phyloP scores from a whole-genome alignment of 176 grass and related monocot species.

The Oryza meridionalis region DNA sequence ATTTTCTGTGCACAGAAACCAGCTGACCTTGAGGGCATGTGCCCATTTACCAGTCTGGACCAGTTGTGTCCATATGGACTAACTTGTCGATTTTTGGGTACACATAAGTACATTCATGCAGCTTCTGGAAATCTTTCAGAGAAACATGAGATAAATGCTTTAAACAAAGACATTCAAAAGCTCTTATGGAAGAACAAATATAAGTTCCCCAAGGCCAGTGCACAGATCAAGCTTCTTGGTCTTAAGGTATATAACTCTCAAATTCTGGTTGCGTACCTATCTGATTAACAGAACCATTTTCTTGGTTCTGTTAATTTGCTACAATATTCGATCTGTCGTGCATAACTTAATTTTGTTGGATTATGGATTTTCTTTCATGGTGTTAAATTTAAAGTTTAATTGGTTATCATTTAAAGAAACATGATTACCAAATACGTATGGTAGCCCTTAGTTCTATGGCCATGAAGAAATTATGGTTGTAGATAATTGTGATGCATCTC shows the following conservation, averaged over 20 bases:
- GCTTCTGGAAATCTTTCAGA: slow-evolving; percentile 45
- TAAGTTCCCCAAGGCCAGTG: slow-evolving; percentile 81
- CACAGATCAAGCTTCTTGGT: slow-evolving; percentile 88
- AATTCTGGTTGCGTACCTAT: background rate
- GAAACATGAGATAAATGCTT: slow-evolving; percentile 65
- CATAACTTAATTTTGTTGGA: background rate
- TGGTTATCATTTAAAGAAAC: background rate
- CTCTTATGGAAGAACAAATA: slow-evolving; percentile 92
- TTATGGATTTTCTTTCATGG: slow-evolving; percentile 8
- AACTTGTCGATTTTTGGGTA: slow-evolving; percentile 72
- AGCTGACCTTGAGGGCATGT: slow-evolving; percentile 80
- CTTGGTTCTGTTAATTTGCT: background rate
- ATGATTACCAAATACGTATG: background rate
- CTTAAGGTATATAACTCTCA: slow-evolving; percentile 60
- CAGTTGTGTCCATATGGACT: slow-evolving; percentile 80
- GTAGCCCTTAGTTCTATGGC: background rate
- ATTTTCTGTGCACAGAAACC: slow-evolving; percentile 62
- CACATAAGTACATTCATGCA: slow-evolving; percentile 57
- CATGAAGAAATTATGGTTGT: background rate
- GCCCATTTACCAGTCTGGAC: slow-evolving; percentile 63
- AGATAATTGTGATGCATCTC: background rate
- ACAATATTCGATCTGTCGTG: background rate
- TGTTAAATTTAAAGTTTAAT: slow-evolving; percentile 11
- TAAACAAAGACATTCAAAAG: slow-evolving; percentile 87
- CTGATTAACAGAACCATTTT: background rate